Evolutionary conservation across 2,329 filamentous ascomycete genomes (phyloP), one percentile per base, ranked within the genome.

Genomic region (Macrophomina tecta): DNA sequence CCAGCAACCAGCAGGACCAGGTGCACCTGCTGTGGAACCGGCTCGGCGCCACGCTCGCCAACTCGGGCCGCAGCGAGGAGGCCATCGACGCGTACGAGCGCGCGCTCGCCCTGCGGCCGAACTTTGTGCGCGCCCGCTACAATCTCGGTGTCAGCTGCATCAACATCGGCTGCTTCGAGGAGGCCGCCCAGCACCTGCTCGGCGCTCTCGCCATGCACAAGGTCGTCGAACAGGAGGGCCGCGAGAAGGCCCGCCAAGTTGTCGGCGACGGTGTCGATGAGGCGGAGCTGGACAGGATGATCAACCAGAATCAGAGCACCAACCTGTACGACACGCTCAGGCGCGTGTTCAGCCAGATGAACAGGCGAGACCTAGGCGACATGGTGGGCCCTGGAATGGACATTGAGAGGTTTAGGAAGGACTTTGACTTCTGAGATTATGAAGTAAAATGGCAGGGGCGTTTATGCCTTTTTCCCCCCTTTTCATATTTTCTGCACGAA

Each of bases 121-220:
- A 99, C 82, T 99, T 99, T 76, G 96, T 99, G 18, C 91, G 95
- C 67, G 95, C 95, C 2, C 87, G 95, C 52, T 99, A 99, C 83
- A 99, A 99, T 80, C 87, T 99, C 1, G 95, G 95, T 53, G 95
- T 98, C 9, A 92, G 89, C 68, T 98, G 95, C 79, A 98, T 99
- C 79, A 98, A 98, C 80, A 97, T 98, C 72, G 94, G 94, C 65
- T 97, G 94, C 80, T 94, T 93, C 77, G 90, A 92, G 16, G 92
- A 98, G 81, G 95, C 95, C 0, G 95, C 95, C 2, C 91, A 93
- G 68, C 95, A 99, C 80, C 87, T 99, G 67, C 87, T 99, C 14
- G 92, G 94, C 3, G 94, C 95, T 0, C 84, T 99, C 60, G 90
- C 91, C 65, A 97, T 99, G 94, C 95, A 99, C 84, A 94, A 95